These are phyloP conservation scores for Hexamita inflata DNA, from an alignment of 208 protist species.

Conservation along the genomic window DNA sequence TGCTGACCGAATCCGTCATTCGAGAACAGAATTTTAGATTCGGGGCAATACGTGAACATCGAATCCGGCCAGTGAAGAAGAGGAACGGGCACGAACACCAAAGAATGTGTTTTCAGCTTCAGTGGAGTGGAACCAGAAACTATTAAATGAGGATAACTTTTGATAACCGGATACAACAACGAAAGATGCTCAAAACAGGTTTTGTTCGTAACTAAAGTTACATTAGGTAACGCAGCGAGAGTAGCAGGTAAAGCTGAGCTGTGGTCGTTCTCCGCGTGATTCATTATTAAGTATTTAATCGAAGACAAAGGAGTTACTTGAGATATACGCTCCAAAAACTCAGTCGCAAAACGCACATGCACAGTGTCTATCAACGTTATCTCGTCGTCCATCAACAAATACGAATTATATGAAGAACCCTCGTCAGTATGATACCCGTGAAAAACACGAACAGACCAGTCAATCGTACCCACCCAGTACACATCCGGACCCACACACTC, in stretches of 20 bases:
- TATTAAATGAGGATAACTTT: neutral
- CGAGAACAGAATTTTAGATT: slow-evolving; percentile 11
- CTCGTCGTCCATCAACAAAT: neutral
- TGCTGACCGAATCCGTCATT: slow-evolving; percentile 21
- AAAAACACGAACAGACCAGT: slow-evolving; percentile 11
- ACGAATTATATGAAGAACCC: slow-evolving; percentile 20
- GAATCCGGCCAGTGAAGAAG: slow-evolving; percentile 24
- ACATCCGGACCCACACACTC: neutral
- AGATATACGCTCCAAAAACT: neutral
- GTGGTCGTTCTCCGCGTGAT: slow-evolving; percentile 17
- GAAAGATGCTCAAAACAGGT: slow-evolving; percentile 4
- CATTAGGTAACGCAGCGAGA: neutral
- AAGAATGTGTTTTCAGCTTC: neutral
- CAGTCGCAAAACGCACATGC: neutral
- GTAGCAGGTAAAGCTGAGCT: neutral
- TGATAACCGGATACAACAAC: neutral
- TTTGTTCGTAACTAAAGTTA: neutral
- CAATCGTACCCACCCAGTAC: slow-evolving; percentile 17
- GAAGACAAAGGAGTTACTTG: neutral
- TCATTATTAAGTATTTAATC: slow-evolving; percentile 13
- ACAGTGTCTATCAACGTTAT: slow-evolving; percentile 19
- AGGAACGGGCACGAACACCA: slow-evolving; percentile 12
- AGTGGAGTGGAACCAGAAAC: neutral
- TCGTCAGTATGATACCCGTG: slow-evolving; percentile 23
- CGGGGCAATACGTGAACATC: slow-evolving; percentile 5